phyloP scores from a whole-genome alignment of 306 rosid species.

The Acacia acuminata region DNA sequence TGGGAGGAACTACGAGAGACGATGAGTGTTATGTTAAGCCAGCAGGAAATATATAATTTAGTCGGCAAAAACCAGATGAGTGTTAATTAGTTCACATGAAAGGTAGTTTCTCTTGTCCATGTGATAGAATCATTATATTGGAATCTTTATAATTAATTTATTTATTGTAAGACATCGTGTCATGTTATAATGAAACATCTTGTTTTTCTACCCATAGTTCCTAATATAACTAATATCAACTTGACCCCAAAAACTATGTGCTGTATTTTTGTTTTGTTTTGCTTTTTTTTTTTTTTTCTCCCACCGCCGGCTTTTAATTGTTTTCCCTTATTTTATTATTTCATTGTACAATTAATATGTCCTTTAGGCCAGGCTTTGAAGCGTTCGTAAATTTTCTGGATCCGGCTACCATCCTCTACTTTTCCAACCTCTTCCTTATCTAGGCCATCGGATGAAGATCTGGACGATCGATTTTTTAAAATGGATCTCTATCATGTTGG shows the following conservation, averaged over 20 bases:
- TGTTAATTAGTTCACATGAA: not conserved
- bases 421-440: too few relatives aligned
- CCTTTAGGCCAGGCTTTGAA: not conserved
- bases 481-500: too few relatives aligned
- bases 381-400: not conserved
- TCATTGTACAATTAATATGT: not conserved
- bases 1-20: not conserved
- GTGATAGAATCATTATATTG: not conserved
- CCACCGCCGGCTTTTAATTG: not conserved
- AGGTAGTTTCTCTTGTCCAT: not conserved
- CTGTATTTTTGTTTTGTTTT: too few relatives aligned
- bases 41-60: too few relatives aligned
- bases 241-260: constrained; percentile 3
- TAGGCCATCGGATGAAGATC: too few relatives aligned
- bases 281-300: too few relatives aligned
- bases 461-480: too few relatives aligned
- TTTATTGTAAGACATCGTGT: not conserved
- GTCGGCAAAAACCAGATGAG: not conserved
- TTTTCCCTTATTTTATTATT: not conserved
- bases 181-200: not conserved
- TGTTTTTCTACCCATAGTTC: not conserved
- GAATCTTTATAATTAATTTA: not conserved
- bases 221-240: not conserved
- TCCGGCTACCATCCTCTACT: too few relatives aligned
- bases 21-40: not conserved